A percentile compares a stretch with the other conserved stretches of the same genome.
phyloP scores from a whole-genome alignment of 2,329 filamentous ascomycete genomes.

The Cercospora zeae-maydis region DNA sequence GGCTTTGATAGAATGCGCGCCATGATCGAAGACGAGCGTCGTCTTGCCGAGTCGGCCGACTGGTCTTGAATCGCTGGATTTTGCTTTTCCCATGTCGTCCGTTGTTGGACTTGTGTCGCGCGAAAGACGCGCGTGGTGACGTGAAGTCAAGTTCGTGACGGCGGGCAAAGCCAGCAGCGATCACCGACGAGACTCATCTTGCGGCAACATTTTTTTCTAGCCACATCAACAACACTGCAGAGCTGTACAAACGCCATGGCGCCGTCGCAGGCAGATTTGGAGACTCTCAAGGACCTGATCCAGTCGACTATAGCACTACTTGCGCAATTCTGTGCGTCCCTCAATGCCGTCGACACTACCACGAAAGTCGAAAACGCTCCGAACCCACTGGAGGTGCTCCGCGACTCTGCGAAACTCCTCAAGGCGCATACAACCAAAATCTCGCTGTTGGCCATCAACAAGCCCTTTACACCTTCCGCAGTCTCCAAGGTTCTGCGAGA shows the following conservation, averaged over 20 bases:
- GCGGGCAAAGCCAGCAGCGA: not conserved
- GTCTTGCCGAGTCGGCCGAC: constrained; percentile 21
- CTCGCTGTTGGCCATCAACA: constrained; percentile 78
- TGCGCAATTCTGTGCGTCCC: constrained; percentile 31
- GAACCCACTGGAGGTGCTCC: constrained; percentile 64
- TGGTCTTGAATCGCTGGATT: not conserved
- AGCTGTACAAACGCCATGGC: constrained; percentile 23
- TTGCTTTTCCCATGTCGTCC: constrained; percentile 12
- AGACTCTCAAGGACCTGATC: constrained; percentile 31
- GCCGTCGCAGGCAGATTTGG: constrained; percentile 25
- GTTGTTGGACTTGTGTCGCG: constrained; percentile 2
- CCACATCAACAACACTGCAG: not conserved
- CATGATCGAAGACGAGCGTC: constrained; percentile 90
- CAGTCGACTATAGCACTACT: constrained; percentile 34
- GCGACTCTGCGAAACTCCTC: constrained; percentile 68
- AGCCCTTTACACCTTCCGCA: constrained; percentile 79
- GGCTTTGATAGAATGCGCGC: constrained; percentile 85
- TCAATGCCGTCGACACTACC: constrained; percentile 25
- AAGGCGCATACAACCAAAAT: constrained; percentile 83
- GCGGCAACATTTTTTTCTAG: not conserved
- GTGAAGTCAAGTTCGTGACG: constrained; percentile 7
- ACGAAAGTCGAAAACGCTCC: constrained; percentile 35
- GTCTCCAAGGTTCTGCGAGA: constrained; percentile 67
- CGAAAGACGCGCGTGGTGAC: constrained; percentile 8
- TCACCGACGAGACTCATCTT: not conserved